Evolutionary conservation across 2,329 filamentous ascomycete species (phyloP).

Genomic region (Aureobasidium sp.): DNA sequence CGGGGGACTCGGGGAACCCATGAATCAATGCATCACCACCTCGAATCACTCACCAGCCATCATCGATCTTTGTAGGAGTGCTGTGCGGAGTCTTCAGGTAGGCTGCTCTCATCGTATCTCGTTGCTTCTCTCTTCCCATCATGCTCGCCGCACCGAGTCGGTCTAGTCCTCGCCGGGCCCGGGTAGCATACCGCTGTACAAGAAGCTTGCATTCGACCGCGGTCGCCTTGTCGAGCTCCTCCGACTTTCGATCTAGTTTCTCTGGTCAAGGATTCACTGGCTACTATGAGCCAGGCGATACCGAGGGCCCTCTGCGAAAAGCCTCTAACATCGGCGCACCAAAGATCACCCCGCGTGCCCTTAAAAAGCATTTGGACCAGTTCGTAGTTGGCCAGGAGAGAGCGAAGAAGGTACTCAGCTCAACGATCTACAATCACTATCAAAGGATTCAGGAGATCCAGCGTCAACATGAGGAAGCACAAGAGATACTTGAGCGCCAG

Average conservation of each 20-base stretch:
- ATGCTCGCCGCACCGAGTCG: slow-evolving; percentile 18
- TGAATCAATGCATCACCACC: background rate
- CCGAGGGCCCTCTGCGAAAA: slow-evolving; percentile 53
- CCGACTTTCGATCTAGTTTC: slow-evolving; percentile 47
- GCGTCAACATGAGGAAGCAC: slow-evolving; percentile 69
- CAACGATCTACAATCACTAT: slow-evolving; percentile 95
- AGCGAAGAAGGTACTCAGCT: slow-evolving; percentile 86
- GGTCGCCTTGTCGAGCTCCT: slow-evolving; percentile 37
- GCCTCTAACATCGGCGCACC: slow-evolving; percentile 49
- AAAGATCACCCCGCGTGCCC: slow-evolving; percentile 50
- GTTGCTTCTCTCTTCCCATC: slow-evolving; percentile 19
- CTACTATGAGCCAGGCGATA: slow-evolving; percentile 56
- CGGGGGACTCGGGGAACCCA: no score
- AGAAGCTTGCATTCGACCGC: slow-evolving; percentile 14
- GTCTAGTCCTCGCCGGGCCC: slow-evolving; percentile 30
- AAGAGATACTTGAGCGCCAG: slow-evolving; percentile 62
- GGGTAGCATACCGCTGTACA: slow-evolving; percentile 31
- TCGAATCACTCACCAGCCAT: background rate
- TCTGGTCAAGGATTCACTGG: slow-evolving; percentile 54
- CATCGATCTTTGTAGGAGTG: background rate
- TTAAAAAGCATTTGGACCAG: slow-evolving; percentile 88
- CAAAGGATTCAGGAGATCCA: slow-evolving; percentile 72
- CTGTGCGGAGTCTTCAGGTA: background rate
- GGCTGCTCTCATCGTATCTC: slow-evolving; percentile 29
- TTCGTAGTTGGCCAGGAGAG: slow-evolving; percentile 95